These are phyloP conservation scores for Sisymbrium altissimum DNA, from an alignment of 345 rosid species.

Conservation along the genomic window DNA sequence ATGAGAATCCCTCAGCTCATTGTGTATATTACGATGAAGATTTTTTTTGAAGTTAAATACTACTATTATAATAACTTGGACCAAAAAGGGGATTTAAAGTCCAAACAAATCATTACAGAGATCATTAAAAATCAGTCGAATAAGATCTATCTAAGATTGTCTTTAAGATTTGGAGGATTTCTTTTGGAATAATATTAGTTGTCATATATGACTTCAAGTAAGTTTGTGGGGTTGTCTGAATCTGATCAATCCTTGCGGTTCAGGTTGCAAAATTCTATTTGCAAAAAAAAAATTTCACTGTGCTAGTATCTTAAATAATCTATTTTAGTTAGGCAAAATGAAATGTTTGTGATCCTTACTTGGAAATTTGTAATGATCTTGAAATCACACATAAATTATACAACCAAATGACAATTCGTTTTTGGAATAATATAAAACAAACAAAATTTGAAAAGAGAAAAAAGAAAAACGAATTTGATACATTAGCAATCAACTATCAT, in stretches of 20 bases:
- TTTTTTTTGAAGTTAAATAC: neutral
- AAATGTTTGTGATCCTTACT: neutral
- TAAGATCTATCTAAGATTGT: constrained; percentile 32
- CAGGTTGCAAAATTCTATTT: constrained; percentile 2
- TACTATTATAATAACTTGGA: constrained; percentile 22
- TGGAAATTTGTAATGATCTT: neutral
- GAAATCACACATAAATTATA: neutral
- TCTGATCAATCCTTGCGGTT: neutral
- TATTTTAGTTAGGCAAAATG: neutral
- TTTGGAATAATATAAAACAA: neutral
- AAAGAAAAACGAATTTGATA: neutral
- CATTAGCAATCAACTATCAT: neutral
- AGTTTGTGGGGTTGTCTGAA: constrained; percentile 15
- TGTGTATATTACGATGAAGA: constrained; percentile 18
- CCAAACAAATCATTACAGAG: constrained; percentile 28
- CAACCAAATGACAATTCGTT: neutral
- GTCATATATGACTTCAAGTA: constrained; percentile 21
- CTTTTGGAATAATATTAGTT: constrained; percentile 15
- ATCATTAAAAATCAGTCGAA: constrained; percentile 25
- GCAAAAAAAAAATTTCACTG: neutral
- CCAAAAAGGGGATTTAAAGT: constrained; percentile 21
- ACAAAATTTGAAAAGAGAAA: neutral
- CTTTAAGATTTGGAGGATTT: constrained; percentile 27
- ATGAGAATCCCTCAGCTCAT: constrained; percentile 11
- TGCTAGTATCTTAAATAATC: neutral